Percentiles rank a stretch among this genome's conserved stretches.
These are phyloP conservation scores for cucumber (Cucumis sativus) DNA, from an alignment of 306 rosid genomes.

Conservation along the genomic window Cucumber_9930_V3 NC_026658.2:23623001-23623500, in stretches of 20 bases:
- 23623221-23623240: not conserved
- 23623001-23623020: not conserved
- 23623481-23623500: constrained; percentile 35
- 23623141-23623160: not conserved
- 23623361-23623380: constrained; percentile 9
- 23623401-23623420: constrained; percentile 78
- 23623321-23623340: constrained; percentile 11
- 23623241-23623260: not conserved
- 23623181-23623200: not conserved
- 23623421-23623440: constrained; percentile 77
- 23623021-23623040: not conserved
- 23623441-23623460: constrained; percentile 70
- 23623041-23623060: not conserved
- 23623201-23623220: not conserved
- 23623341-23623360: not conserved
- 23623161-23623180: not conserved
- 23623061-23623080: not conserved
- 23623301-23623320: not conserved
- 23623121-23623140: not conserved
- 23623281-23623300: not conserved
- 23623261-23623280: constrained; percentile 5
- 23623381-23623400: constrained; percentile 90
- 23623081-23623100: not conserved
- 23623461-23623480: constrained; percentile 55
- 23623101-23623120: not conserved